Evolutionary conservation across 768 basidiomycete species (phyloP).

Genomic region (Kwoniella dendrophila): DNA sequence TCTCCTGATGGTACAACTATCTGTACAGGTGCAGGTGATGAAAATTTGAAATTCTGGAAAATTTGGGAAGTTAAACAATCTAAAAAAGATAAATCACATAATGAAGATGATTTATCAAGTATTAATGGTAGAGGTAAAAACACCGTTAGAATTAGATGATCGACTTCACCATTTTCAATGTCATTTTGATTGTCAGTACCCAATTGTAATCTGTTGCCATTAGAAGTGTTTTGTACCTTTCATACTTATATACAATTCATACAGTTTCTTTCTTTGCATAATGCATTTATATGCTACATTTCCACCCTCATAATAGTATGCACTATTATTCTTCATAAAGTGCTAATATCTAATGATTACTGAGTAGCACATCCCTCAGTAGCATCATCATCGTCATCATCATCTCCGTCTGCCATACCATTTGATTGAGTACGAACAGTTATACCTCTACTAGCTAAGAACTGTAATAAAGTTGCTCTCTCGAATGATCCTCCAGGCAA

Average conservation of each 20-base stretch:
- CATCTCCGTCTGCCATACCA: background rate
- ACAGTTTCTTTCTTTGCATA: conserved; percentile 9
- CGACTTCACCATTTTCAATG: no score
- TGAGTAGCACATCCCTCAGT: conserved; percentile 19
- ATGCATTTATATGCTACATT: conserved; percentile 11
- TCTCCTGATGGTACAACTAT: conserved; percentile 89
- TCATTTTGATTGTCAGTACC: no score
- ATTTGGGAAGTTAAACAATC: conserved; percentile 56
- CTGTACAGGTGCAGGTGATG: conserved; percentile 88
- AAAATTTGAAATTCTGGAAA: conserved; percentile 95
- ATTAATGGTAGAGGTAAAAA: conserved; percentile 15
- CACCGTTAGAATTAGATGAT: conserved; percentile 28
- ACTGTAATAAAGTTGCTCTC: conserved; percentile 26
- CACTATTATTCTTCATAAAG: background rate
- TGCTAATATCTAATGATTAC: background rate
- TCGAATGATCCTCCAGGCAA: conserved; percentile 27
- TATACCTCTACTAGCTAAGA: conserved; percentile 22
- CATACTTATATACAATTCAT: background rate
- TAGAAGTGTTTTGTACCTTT: background rate
- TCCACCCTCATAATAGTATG: no score
- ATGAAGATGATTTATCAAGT: conserved; percentile 8
- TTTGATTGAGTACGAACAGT: background rate
- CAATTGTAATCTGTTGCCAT: background rate
- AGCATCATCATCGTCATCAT: conserved; percentile 16
- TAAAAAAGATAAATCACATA: conserved; percentile 46